Percentiles rank a stretch among this genome's conserved stretches.
These are phyloP conservation scores for Phytophthora tubulina DNA, from an alignment of 352 stramenopile species.

Conservation along the genomic window DNA sequence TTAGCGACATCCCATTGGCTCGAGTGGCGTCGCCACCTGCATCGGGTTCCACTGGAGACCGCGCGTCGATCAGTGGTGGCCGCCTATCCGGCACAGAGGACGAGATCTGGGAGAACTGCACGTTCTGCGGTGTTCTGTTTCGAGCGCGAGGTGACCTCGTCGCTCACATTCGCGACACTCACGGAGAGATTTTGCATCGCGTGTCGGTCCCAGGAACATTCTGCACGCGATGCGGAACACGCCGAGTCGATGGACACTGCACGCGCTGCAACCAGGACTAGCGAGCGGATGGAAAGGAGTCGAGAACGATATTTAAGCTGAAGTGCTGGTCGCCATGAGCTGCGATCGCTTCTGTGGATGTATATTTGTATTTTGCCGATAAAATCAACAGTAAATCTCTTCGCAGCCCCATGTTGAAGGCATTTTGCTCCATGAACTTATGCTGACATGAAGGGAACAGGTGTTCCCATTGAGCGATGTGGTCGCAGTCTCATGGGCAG, in stretches of 20 bases:
- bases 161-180: slow-evolving; percentile 63
- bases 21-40: slow-evolving; percentile 30
- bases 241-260: slow-evolving; percentile 50
- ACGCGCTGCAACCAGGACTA: slow-evolving; percentile 46
- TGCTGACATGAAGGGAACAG: slow-evolving; percentile 14
- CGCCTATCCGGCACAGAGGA: slow-evolving; percentile 36
- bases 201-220: slow-evolving; percentile 59
- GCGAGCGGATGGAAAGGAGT: not conserved
- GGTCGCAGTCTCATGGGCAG: not conserved
- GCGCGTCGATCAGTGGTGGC: not conserved
- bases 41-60: slow-evolving; percentile 14
- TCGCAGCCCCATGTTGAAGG: not conserved
- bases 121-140: slow-evolving; percentile 62
- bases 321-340: not conserved
- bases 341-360: slow-evolving; percentile 17
- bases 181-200: slow-evolving; percentile 65
- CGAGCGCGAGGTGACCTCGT: slow-evolving; percentile 46
- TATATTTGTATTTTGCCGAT: slow-evolving; percentile 36
- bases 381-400: slow-evolving; percentile 28
- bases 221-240: slow-evolving; percentile 60
- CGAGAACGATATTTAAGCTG: slow-evolving; percentile 42
- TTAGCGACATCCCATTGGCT: slow-evolving; percentile 52
- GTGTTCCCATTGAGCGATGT: slow-evolving; percentile 24
- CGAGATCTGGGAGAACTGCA: slow-evolving; percentile 58
- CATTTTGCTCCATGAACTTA: not conserved